A percentile compares a stretch with the other conserved stretches of the same genome.
These are phyloP conservation scores for Taphrina pruni DNA, from an alignment of 1,139 yeast genomes.

Conservation along the genomic window DNA sequence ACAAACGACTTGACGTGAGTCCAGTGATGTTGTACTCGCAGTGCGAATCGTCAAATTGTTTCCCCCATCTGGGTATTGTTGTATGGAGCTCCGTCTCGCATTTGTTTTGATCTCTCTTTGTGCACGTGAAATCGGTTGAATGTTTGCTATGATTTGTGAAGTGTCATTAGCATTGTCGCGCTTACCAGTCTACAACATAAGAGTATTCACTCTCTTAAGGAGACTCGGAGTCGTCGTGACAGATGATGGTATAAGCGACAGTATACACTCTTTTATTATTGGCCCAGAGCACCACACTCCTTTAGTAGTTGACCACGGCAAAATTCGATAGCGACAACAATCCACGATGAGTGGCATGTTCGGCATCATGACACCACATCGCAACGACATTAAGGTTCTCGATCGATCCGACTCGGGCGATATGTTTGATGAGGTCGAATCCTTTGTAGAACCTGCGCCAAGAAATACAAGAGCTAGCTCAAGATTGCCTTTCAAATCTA, in stretches of 20 bases:
- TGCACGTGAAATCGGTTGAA: neutral
- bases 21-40: neutral
- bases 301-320: neutral
- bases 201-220: too few relatives aligned
- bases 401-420: slow-evolving; percentile 13
- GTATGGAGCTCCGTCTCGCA: neutral
- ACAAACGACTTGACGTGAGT: too few relatives aligned
- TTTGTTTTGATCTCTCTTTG: slow-evolving; percentile 20
- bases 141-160: slow-evolving; percentile 10
- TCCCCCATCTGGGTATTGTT: too few relatives aligned
- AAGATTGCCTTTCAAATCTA: slow-evolving; percentile 12
- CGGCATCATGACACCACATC: slow-evolving; percentile 26
- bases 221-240: neutral
- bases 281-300: neutral
- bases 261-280: neutral
- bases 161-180: neutral
- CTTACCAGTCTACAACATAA: too few relatives aligned
- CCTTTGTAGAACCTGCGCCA: slow-evolving; percentile 35
- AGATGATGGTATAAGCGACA: neutral
- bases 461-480: neutral
- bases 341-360: slow-evolving; percentile 27
- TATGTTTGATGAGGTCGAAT: slow-evolving; percentile 27
- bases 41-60: neutral
- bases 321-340: slow-evolving; percentile 12
- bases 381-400: slow-evolving; percentile 4